Evolutionary conservation across 352 stramenopile species (phyloP), one percentile per base, ranked within the genome.

Genomic region (Phytophthora palmivora): DNA sequence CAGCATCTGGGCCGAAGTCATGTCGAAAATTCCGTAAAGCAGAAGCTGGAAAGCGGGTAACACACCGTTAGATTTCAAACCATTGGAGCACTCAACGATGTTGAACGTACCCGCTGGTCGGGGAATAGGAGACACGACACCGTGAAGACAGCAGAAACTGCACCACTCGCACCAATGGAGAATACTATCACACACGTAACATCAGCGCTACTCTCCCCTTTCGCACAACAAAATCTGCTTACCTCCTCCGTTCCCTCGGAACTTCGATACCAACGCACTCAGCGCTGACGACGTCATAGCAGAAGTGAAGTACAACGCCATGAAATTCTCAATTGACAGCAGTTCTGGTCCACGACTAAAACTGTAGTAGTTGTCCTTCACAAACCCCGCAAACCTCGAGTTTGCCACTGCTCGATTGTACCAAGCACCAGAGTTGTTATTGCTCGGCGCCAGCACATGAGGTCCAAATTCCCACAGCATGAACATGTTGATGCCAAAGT

Each of bases 401-500:
- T 84, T 79, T 3, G 67, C 66, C 36, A 89, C 57, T 0, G 74
- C 76, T 41, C 67, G 73, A 51, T 72, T 76, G 69, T 87, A 82
- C 81, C 82, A 91, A 11, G 60, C 37, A 5, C 78, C 71, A 14
- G 58, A 57, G 16, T 60, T 24, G 33, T 72, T 74, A 51, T 85
- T 87, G 44, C 60, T 75, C 36, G 82, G 72, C 18, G 82, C 70
- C 30, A 95, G 36, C n/a, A 93, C 72, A 18, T 88, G 73, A 5
- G 66, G 74, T 0, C 87, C 87, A 63, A 95, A 95, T 55, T 95
- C 79, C 87, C 87, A 95, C 50, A 95, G 65, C 87, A 95, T 95
- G 48, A 92, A 94, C 87, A 95, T 94, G 63, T 95, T 95, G 71
- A 93, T 88, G 30, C 64, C 82, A 47, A 93, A 90, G 53, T 95